phyloP scores from a whole-genome alignment of 2,329 filamentous ascomycete genomes.

The Arthrobotrys musiformis region DNA sequence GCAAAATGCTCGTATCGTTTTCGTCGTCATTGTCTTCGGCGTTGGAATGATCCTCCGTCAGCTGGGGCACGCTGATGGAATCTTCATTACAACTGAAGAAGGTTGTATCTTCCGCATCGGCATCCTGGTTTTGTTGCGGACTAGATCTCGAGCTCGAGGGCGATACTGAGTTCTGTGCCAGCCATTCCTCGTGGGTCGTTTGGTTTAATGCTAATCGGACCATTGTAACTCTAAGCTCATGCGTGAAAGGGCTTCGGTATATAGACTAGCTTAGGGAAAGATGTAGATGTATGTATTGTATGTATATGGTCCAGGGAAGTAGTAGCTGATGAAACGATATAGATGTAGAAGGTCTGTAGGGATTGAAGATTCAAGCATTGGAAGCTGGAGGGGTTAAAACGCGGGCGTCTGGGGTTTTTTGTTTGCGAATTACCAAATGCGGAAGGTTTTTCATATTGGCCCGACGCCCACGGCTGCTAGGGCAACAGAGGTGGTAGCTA shows the following conservation, averaged over 20 bases:
- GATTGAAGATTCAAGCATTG: background rate
- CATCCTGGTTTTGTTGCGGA: background rate
- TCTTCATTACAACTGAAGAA: conserved; percentile 44
- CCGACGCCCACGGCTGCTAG: background rate
- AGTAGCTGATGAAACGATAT: background rate
- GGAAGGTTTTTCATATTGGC: background rate
- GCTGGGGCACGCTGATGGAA: background rate
- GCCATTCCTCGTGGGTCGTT: conserved; percentile 48
- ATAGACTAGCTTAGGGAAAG: background rate
- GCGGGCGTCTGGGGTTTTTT: background rate
- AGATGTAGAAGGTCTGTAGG: background rate
- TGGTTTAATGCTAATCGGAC: conserved; percentile 32
- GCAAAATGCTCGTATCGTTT: background rate
- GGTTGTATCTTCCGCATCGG: conserved; percentile 18
- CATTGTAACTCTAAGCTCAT: conserved; percentile 5
- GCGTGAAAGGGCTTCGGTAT: background rate
- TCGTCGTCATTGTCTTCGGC: background rate
- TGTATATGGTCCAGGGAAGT: background rate
- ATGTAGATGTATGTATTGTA: background rate
- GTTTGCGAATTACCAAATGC: conserved; percentile 27
- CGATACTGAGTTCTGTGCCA: conserved; percentile 11
- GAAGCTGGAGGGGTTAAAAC: background rate
- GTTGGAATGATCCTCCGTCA: background rate
- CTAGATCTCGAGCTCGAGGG: background rate
- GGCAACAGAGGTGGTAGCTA: conserved; percentile 28